phyloP scores from a whole-genome alignment of 371 early-diverging fungal species.

The Lichtheimia ornata region DNA sequence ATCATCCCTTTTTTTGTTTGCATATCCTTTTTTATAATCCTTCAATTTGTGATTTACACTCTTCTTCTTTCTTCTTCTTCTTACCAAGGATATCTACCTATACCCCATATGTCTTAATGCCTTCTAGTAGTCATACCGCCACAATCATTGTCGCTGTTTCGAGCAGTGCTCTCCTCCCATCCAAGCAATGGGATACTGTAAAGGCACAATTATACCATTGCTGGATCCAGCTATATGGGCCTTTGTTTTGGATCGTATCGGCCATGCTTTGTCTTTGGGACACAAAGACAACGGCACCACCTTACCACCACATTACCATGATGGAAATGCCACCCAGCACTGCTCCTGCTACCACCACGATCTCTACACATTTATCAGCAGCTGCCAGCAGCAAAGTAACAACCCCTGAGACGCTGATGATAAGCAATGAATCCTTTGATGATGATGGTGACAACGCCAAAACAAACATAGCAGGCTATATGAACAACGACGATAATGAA shows the following conservation, averaged over 20 bases:
- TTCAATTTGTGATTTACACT: not conserved
- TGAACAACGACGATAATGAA: not conserved
- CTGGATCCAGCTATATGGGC: conserved; percentile 31
- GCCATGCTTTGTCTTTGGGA: conserved; percentile 9
- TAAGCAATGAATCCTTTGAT: not conserved
- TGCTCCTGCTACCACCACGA: not conserved
- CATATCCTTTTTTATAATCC: not conserved
- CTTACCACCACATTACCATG: not conserved
- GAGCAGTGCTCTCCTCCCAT: not conserved
- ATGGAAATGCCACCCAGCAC: not conserved
- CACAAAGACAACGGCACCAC: not conserved
- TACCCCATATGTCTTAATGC: not conserved
- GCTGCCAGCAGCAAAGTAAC: not conserved
- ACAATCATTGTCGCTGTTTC: not conserved
- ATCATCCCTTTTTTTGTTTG: not conserved
- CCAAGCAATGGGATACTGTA: not conserved
- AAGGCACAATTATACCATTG: conserved; percentile 22
- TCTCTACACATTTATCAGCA: not conserved
- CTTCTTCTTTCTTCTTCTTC: not conserved
- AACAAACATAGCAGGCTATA: not conserved
- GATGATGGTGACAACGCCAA: not conserved
- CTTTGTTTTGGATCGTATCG: conserved; percentile 32
- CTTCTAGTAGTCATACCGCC: not conserved
- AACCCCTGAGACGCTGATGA: not conserved
- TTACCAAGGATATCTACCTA: not conserved